Base-by-base conservation (phyloP, 73 alveolate genomes). In the Uronychia binucleata region DNA sequence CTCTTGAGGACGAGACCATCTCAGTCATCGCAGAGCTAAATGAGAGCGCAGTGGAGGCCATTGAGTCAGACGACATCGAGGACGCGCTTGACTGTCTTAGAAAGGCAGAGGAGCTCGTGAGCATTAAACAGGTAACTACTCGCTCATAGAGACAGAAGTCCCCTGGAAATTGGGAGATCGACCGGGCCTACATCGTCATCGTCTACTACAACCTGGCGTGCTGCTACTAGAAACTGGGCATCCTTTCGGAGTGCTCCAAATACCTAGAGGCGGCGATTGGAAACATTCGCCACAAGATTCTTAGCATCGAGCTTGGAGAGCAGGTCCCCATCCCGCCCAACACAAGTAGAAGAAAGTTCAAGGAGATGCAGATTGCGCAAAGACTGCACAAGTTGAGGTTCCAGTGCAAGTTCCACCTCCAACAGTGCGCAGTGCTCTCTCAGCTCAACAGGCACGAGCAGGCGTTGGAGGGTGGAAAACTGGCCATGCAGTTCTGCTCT, bases 151-250 rank as follows among this genome's bases (percentile, higher is more conserved):
- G 5, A 11, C 19, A 46, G 67, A 46, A 46, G 19, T 46, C 67
- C 19, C 67, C 67, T 46, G 67, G 32, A 13, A 1, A 8, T 67
- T 25, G 25, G 14, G 27, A 85, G 46, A 57, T 85, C 11, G 91
- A 85, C 67, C 77, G 74, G 25, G 74, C 58, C 28, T 85, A 85
- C 57, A 26, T 85, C 26, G 30, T 83, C 1, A 83, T 85, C 28
- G 28, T 85, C 32, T 75, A 85, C 35, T 85, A 85, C 33, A 85
- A 85, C 34, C 13, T 77, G 25, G 29, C 91, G 28, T 85, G 91
- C 31, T 33, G 82, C 57, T 85, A 30, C 74, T 57, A 85, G 31
- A 85, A 77, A 85, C 14, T 76, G 34, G 86, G 86, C 1, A 31
- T 57, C 25, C 80, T 85, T 30, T 86, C 58, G 27, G 58, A 76